These are phyloP conservation scores for Kokia cookei DNA, from an alignment of 441 rosid genomes.

Conservation along the genomic window DNA sequence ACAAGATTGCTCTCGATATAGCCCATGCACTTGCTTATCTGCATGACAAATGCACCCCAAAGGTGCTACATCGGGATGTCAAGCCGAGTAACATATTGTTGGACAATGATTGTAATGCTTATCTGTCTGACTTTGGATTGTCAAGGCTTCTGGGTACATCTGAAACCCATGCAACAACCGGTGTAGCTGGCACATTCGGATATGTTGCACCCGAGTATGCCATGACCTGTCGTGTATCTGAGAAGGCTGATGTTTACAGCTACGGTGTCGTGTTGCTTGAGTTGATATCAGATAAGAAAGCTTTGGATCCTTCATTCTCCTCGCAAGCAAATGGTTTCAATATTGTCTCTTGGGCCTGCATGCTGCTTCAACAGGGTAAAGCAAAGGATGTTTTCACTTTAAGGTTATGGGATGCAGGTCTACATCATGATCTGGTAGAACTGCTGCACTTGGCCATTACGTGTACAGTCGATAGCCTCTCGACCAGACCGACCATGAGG, in stretches of 20 bases:
- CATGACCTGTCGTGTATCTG: constrained; percentile 44
- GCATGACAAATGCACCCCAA: constrained; percentile 31
- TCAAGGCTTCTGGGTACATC: constrained; percentile 41
- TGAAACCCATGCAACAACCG: constrained; percentile 41
- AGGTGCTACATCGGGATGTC: constrained; percentile 41
- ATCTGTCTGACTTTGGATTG: constrained; percentile 41
- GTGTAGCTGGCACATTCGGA: constrained; percentile 48
- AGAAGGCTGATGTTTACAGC: constrained; percentile 44
- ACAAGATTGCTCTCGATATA: constrained; percentile 36
- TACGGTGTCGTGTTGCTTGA: constrained; percentile 41
- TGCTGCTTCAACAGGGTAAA: constrained; percentile 34
- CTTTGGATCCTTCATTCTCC: constrained; percentile 42
- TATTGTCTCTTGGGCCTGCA: constrained; percentile 40
- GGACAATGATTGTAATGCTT: constrained; percentile 35
- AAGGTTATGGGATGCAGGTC: constrained; percentile 33
- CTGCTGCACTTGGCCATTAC: constrained; percentile 36
- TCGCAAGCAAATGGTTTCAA: constrained; percentile 37
- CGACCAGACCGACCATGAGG: constrained; percentile 37
- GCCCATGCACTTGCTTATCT: constrained; percentile 37
- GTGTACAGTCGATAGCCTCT: constrained; percentile 31
- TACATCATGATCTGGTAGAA: constrained; percentile 30
- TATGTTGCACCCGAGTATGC: constrained; percentile 47
- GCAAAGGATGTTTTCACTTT: constrained; percentile 36
- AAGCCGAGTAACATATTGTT: constrained; percentile 44
- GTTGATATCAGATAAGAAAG: constrained; percentile 40